phyloP scores from a whole-genome alignment of 2,329 filamentous ascomycete species.

The Aspergillus fructus region DNA sequence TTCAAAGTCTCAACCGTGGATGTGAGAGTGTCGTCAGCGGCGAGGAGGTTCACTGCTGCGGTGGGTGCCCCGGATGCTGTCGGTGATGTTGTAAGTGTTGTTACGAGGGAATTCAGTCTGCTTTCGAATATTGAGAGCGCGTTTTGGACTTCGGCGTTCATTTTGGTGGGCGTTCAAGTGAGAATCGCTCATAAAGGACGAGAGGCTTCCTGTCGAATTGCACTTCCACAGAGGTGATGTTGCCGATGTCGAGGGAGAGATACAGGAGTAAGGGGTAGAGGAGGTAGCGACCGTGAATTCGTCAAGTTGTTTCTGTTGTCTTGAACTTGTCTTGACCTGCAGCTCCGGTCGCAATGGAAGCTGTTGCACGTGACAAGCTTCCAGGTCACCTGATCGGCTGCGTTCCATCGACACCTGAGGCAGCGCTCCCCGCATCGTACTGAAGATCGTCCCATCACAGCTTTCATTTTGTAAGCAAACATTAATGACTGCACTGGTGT shows the following conservation, averaged over 20 bases:
- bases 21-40: conserved; percentile 43
- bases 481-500: no score
- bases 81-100: conserved; percentile 43
- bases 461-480: no score
- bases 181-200: background rate
- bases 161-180: conserved; percentile 21
- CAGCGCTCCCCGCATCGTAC: background rate
- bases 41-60: conserved; percentile 39
- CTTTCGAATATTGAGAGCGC: conserved; percentile 42
- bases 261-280: no score
- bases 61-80: conserved; percentile 44
- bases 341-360: no score
- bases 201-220: no score
- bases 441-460: background rate
- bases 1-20: conserved; percentile 43
- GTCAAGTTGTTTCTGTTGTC: no score
- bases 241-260: no score
- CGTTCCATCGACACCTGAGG: background rate
- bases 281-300: no score
- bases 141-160: conserved; percentile 41
- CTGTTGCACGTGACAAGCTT: background rate
- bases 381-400: background rate
- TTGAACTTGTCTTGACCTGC: no score
- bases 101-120: conserved; percentile 43
- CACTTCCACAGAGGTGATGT: no score